These are phyloP conservation scores for Lycium ferocissimum DNA, from an alignment of 257 asterid genomes.

Conservation along the genomic window DNA sequence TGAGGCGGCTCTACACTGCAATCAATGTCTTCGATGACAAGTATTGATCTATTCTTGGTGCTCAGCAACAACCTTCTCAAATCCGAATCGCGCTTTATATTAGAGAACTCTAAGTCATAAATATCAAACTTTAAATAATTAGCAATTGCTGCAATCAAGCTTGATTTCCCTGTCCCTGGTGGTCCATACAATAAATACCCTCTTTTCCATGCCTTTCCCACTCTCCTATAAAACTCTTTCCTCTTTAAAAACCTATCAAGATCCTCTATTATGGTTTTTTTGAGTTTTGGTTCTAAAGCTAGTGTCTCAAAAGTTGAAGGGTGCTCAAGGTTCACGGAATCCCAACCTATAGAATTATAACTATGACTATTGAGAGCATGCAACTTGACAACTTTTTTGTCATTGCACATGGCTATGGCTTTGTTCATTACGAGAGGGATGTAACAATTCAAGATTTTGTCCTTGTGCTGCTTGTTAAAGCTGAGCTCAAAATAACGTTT, in stretches of 20 bases:
- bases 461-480: constrained; percentile 49
- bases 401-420: constrained; percentile 43
- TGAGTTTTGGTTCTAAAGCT: constrained; percentile 58
- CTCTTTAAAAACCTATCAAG: constrained; percentile 67
- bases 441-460: constrained; percentile 51
- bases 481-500: constrained; percentile 61
- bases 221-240: constrained; percentile 66
- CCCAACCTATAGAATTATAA: constrained; percentile 45
- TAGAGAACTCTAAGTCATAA: constrained; percentile 69
- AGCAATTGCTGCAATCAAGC: constrained; percentile 78
- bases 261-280: constrained; percentile 50
- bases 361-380: constrained; percentile 44
- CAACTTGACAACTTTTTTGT: constrained; percentile 53
- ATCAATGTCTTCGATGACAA: constrained; percentile 83
- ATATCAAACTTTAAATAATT: constrained; percentile 74
- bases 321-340: constrained; percentile 65
- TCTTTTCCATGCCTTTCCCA: constrained; percentile 84
- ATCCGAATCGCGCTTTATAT: constrained; percentile 58
- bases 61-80: constrained; percentile 66
- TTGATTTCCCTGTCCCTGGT: constrained; percentile 83
- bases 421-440: constrained; percentile 54
- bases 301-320: constrained; percentile 75
- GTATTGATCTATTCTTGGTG: constrained; percentile 65
- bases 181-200: constrained; percentile 80
- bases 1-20: constrained; percentile 64